These are phyloP conservation scores for Lenzites betulinus DNA, from an alignment of 768 basidiomycete genomes.

Conservation along the genomic window DNA sequence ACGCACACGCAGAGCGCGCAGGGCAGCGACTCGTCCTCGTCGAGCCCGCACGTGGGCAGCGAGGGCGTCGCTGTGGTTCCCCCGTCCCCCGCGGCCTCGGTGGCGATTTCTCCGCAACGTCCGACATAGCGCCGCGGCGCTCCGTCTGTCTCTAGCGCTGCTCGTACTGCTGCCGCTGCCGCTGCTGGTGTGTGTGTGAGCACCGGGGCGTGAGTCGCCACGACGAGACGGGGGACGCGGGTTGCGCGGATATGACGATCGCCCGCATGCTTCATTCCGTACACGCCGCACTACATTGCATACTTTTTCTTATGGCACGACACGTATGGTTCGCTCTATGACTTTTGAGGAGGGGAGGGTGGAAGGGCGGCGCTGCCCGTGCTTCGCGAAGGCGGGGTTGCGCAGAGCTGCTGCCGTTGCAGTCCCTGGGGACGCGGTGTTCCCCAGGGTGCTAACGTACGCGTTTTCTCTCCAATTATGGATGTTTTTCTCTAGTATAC, in stretches of 20 bases:
- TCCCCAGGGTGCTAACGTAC: background rate
- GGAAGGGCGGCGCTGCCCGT: background rate
- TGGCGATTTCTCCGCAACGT: constrained; percentile 20
- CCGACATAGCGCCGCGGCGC: constrained; percentile 20
- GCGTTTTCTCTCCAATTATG: background rate
- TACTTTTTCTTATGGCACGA: background rate
- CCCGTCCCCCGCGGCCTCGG: constrained; percentile 30
- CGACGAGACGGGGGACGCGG: too few species aligned
- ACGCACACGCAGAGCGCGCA: background rate
- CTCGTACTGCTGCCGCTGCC: too few species aligned
- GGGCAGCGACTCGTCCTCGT: background rate
- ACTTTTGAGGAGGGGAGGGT: background rate
- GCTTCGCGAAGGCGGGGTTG: constrained; percentile 9
- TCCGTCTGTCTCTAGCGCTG: background rate
- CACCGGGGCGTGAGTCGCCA: too few species aligned
- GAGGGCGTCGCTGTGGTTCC: constrained; percentile 28
- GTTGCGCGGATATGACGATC: constrained; percentile 7
- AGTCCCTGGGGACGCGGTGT: too few species aligned
- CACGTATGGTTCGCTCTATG: constrained; percentile 11
- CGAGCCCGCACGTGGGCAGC: constrained; percentile 3
- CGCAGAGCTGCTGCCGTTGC: background rate
- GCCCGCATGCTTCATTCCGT: constrained; percentile 4
- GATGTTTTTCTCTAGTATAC: constrained; percentile 10
- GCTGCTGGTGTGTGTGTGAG: too few species aligned
- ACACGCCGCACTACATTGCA: background rate